These are phyloP conservation scores for Bipolaris bicolor DNA, from an alignment of 2,329 filamentous ascomycete species.

Conservation along the genomic window DNA sequence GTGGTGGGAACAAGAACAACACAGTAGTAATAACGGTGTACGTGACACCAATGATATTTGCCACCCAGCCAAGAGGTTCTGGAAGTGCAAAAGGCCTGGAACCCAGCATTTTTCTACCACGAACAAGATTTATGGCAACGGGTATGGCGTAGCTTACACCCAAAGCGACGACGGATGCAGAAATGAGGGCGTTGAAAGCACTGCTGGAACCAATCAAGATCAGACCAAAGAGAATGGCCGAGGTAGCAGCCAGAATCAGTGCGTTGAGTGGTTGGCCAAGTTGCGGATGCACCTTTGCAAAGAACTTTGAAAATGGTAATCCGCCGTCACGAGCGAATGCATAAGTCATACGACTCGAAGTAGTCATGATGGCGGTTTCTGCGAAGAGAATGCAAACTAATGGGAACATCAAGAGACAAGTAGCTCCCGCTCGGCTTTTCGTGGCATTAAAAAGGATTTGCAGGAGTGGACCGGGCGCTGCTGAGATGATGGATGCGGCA, in stretches of 20 bases:
- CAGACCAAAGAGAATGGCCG: slow-evolving; percentile 71
- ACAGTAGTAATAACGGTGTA: slow-evolving; percentile 75
- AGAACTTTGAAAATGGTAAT: slow-evolving; percentile 65
- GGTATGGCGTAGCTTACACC: slow-evolving; percentile 78
- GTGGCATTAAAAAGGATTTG: slow-evolving; percentile 70
- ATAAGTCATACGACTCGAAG: slow-evolving; percentile 69
- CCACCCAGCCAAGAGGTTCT: slow-evolving; percentile 62
- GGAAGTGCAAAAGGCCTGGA: slow-evolving; percentile 64
- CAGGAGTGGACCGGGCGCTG: slow-evolving; percentile 63
- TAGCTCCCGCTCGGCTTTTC: slow-evolving; percentile 64
- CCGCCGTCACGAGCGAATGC: slow-evolving; percentile 72
- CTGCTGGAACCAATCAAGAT: slow-evolving; percentile 72
- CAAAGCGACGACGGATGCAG: slow-evolving; percentile 73
- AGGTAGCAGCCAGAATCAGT: slow-evolving; percentile 63
- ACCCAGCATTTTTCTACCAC: slow-evolving; percentile 70
- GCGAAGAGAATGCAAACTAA: slow-evolving; percentile 69
- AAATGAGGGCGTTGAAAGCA: slow-evolving; percentile 74
- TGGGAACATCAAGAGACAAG: slow-evolving; percentile 71
- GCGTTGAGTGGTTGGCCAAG: slow-evolving; percentile 72
- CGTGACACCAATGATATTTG: slow-evolving; percentile 65
- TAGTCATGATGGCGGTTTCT: slow-evolving; percentile 69
- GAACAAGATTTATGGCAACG: slow-evolving; percentile 70
- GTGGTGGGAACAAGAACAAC: slow-evolving; percentile 76
- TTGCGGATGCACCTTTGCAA: slow-evolving; percentile 65
- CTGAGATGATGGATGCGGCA: slow-evolving; percentile 61